Percentiles rank a stretch among this genome's conserved stretches.
Conservation (phyloP, 2,329 filamentous ascomycete species). For the Stachybotrys chartarum region DNA sequence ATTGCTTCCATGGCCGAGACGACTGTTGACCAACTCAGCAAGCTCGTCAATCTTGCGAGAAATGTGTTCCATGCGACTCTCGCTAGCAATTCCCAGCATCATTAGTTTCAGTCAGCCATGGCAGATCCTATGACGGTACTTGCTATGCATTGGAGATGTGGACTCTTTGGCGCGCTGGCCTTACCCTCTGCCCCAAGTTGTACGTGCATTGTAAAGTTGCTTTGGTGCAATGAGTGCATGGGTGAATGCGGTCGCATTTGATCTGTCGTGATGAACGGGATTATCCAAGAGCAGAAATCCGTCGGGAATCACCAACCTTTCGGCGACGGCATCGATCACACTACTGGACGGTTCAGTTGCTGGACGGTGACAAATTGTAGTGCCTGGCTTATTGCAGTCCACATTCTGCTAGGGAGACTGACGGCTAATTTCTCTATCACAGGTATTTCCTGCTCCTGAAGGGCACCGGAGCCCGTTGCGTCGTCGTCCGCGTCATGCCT, state of each 20-base stretch:
- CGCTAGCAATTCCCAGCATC: not conserved
- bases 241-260: conserved; percentile 3
- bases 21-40: not conserved
- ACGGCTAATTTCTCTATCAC: not conserved
- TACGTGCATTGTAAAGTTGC: conserved; percentile 1
- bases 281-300: not conserved
- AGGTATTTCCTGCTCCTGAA: too few relatives aligned
- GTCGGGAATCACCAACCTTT: not conserved
- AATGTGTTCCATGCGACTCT: conserved; percentile 6
- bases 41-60: conserved; percentile 6
- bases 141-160: conserved; percentile 8
- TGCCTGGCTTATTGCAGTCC: too few relatives aligned
- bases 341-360: not conserved
- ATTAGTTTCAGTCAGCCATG: not conserved
- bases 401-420: not conserved
- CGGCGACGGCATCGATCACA: conserved; percentile 2
- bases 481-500: too few relatives aligned
- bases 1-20: too few relatives aligned
- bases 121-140: not conserved
- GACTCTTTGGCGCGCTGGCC: conserved; percentile 5
- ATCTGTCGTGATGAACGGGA: not conserved
- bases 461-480: too few relatives aligned
- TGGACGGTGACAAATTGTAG: not conserved
- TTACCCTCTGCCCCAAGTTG: conserved; percentile 3
- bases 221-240: conserved; percentile 2